These are phyloP conservation scores for Paramecium octaurelia DNA, from an alignment of 73 alveolate species.

Conservation along the genomic window DNA sequence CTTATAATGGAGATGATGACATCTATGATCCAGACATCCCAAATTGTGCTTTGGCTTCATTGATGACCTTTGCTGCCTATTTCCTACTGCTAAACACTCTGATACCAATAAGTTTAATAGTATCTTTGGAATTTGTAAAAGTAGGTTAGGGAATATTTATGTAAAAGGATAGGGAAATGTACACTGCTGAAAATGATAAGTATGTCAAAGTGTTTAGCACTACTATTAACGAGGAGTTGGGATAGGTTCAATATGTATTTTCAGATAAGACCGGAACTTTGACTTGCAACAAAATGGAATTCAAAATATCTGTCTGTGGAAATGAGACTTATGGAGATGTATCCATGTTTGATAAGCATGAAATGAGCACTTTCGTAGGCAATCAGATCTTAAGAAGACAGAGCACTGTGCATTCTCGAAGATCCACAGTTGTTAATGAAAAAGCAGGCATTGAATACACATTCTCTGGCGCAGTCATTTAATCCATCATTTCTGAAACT, in stretches of 20 bases:
- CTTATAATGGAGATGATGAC: not conserved
- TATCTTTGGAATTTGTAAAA: slow-evolving; percentile 95
- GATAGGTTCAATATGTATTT: slow-evolving; percentile 70
- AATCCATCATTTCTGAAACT: not conserved
- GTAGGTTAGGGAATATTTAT: slow-evolving; percentile 85
- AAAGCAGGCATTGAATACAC: slow-evolving; percentile 56
- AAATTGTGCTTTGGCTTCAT: slow-evolving; percentile 65
- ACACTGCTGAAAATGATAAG: slow-evolving; percentile 74
- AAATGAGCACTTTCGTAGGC: not conserved
- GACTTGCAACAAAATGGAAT: slow-evolving; percentile 80
- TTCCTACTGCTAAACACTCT: slow-evolving; percentile 91
- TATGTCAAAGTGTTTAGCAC: slow-evolving; percentile 55
- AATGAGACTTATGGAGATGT: slow-evolving; percentile 61
- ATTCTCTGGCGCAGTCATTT: not conserved
- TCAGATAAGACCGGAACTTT: slow-evolving; percentile 82
- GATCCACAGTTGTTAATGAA: slow-evolving; percentile 52
- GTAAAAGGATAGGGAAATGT: slow-evolving; percentile 80
- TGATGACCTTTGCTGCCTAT: slow-evolving; percentile 87
- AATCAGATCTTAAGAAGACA: slow-evolving; percentile 37
- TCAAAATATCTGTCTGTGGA: slow-evolving; percentile 64
- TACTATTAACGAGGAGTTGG: slow-evolving; percentile 78
- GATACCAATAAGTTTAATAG: slow-evolving; percentile 95
- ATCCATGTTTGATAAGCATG: not conserved
- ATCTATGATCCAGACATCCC: slow-evolving; percentile 44
- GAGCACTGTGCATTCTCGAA: not conserved